Conservation (phyloP, 257 asterid species). For the Nicotiana obtusifolia region DNA sequence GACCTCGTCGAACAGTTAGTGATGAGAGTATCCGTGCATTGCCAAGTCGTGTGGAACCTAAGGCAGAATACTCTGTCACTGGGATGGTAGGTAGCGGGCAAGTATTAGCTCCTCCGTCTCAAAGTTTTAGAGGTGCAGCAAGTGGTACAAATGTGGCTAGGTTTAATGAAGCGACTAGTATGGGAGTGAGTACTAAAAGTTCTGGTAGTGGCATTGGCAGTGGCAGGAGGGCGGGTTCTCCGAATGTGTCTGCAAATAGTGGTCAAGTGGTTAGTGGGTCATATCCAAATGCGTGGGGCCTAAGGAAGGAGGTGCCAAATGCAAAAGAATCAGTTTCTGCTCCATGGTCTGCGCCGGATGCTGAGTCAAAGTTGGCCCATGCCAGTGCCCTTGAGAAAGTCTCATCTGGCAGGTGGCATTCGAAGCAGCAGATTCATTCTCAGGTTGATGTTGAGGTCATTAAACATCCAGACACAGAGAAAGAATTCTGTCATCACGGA, state of each 20-base stretch:
- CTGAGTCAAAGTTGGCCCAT: constrained; percentile 68
- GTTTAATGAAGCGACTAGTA: constrained; percentile 42
- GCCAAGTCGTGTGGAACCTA: constrained; percentile 42
- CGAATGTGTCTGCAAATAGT: constrained; percentile 37
- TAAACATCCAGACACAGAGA: constrained; percentile 34
- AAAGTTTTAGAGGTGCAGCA: constrained; percentile 33
- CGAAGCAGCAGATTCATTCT: constrained; percentile 45
- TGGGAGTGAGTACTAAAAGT: constrained; percentile 35
- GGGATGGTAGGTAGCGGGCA: constrained; percentile 38
- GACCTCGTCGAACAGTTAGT: constrained; percentile 64
- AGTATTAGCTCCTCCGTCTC: constrained; percentile 42
- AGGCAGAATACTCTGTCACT: constrained; percentile 38
- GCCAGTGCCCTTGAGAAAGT: constrained; percentile 95
- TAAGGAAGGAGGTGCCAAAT: constrained; percentile 50
- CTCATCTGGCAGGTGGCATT: constrained; percentile 91
- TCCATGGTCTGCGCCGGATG: constrained; percentile 69
- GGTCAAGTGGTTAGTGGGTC: constrained; percentile 48
- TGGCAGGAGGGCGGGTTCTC: constrained; percentile 36
- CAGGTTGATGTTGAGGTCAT: constrained; percentile 40
- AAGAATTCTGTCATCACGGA: constrained; percentile 27
- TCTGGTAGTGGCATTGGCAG: constrained; percentile 31
- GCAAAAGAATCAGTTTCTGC: constrained; percentile 50
- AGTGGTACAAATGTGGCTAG: constrained; percentile 49
- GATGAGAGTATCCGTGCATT: constrained; percentile 55
- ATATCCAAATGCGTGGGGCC: constrained; percentile 81